Conservation (phyloP, 2,329 filamentous ascomycete genomes). For the Colletotrichum plurivorum region DNA sequence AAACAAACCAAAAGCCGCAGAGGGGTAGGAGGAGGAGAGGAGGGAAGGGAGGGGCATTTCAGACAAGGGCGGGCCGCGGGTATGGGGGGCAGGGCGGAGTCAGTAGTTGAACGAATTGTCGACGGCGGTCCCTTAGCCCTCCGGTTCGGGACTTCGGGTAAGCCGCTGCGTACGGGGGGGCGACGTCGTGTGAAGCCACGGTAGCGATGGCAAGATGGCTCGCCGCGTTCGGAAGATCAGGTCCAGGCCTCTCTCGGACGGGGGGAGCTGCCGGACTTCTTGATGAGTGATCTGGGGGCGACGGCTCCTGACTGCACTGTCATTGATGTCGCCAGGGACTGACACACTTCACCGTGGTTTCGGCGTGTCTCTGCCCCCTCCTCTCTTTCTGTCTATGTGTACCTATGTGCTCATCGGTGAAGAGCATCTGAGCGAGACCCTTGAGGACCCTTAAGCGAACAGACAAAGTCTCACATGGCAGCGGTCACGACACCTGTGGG, state of each 20-base stretch:
- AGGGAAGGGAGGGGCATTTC: background rate
- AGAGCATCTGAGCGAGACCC: background rate
- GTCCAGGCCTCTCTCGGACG: conserved; percentile 20
- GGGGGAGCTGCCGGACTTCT: background rate
- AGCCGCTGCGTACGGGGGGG: conserved; percentile 14
- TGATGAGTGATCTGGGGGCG: background rate
- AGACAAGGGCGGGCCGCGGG: background rate
- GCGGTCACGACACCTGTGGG: background rate
- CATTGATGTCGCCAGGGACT: no score
- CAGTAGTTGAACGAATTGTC: conserved; percentile 4
- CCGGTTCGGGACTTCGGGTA: conserved; percentile 7
- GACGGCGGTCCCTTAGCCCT: background rate
- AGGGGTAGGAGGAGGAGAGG: background rate
- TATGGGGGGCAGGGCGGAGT: background rate
- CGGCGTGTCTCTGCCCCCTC: no score
- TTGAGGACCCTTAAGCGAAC: background rate
- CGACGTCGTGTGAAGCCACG: conserved; percentile 32
- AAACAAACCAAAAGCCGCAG: background rate
- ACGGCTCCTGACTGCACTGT: background rate
- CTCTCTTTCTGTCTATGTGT: no score
- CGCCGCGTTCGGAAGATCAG: conserved; percentile 27
- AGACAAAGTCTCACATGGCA: conserved; percentile 2
- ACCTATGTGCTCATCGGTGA: background rate
- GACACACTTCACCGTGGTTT: no score
- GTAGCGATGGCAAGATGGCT: conserved; percentile 27